A percentile compares a stretch with the other conserved stretches of the same genome.
Conservation (phyloP, 345 rosid genomes). For the Odontarrhena argentea region DNA sequence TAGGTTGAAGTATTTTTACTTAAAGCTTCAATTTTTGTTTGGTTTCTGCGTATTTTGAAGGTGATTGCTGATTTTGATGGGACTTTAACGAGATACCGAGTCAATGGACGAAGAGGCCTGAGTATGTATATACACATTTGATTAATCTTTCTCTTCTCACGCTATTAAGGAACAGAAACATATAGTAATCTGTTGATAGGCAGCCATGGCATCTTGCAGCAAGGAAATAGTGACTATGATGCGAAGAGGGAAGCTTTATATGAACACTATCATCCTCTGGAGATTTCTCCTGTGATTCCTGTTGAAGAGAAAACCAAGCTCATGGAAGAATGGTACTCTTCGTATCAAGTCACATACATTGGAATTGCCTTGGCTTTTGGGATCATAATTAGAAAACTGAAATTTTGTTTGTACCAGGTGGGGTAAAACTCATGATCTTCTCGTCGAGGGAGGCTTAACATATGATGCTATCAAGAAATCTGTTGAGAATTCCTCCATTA, state of each 20-base stretch:
- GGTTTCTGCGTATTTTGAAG: slow-evolving; percentile 17
- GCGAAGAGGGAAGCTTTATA: slow-evolving; percentile 71
- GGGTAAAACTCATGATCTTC: slow-evolving; percentile 81
- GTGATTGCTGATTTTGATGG: slow-evolving; percentile 85
- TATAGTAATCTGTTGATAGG: slow-evolving; percentile 40
- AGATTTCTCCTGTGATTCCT: slow-evolving; percentile 67
- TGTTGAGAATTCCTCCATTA: slow-evolving; percentile 60
- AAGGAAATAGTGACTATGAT: slow-evolving; percentile 69
- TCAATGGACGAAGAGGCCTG: slow-evolving; percentile 67
- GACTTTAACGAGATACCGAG: slow-evolving; percentile 64
- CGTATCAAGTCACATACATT: background rate
- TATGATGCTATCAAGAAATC: slow-evolving; percentile 73
- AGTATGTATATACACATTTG: slow-evolving; percentile 48
- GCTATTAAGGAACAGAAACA: slow-evolving; percentile 14
- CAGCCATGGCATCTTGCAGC: slow-evolving; percentile 85
- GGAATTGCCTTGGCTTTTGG: background rate
- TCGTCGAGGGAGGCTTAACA: slow-evolving; percentile 85
- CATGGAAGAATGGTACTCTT: slow-evolving; percentile 84
- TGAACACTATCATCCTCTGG: slow-evolving; percentile 77
- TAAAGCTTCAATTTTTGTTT: slow-evolving; percentile 1
- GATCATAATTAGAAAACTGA: background rate
- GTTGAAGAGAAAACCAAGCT: slow-evolving; percentile 81
- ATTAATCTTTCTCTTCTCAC: slow-evolving; percentile 8
- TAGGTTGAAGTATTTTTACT: slow-evolving; percentile 36
- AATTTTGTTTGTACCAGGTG: slow-evolving; percentile 54